Evolutionary conservation across 2,329 filamentous ascomycete species (phyloP), one percentile per base, ranked within the genome.

Genomic region (Hortaea werneckii): DNA sequence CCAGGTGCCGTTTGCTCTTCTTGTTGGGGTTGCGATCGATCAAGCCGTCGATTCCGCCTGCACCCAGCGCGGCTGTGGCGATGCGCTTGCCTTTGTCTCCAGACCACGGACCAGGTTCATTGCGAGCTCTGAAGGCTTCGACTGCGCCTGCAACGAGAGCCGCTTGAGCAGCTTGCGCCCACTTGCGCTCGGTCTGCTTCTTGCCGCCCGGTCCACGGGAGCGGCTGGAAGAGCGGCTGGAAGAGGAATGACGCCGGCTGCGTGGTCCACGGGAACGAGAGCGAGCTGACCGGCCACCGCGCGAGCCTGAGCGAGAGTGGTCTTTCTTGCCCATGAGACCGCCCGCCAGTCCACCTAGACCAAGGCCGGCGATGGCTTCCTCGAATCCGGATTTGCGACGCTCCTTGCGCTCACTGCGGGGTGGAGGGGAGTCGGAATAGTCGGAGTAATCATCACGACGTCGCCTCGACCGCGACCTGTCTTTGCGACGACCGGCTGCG

Each of bases 61-160:
- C 88, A 67, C 87, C 84, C 28, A 82, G 66, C 32, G 90, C 90
- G 41, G 88, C 89, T 20, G 90, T 95, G 41, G 94, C 77, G 49
- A 96, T 79, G 43, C 90, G 87, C 71, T 88, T 92, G 54, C 88
- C 87, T 69, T 95, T 95, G 52, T 86, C 84, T 34, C 89, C 90
- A 52, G 82, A 84, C 88, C 89, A 95, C 38, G 83, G 79, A 45
- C 90, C 90, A 2, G 87, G 85, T 51, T 92, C 85, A 59, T 90
- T 94, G 63, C 89, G 82, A 46, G 88, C 82, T 50, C 87, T 83
- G 74, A 94, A 94, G 37, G 90, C 90, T 66, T 95, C 89, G 45
- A 88, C 85, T 37, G 89, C 90, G 57, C 88, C 90, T 29, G 90
- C 89, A 40, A 94, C 78, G 35, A 95, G 74, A 13, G 89, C 92